Percentiles rank a stretch among this genome's conserved stretches.
Conservation (phyloP, 345 rosid species). For the Euclidium syriacum region DNA sequence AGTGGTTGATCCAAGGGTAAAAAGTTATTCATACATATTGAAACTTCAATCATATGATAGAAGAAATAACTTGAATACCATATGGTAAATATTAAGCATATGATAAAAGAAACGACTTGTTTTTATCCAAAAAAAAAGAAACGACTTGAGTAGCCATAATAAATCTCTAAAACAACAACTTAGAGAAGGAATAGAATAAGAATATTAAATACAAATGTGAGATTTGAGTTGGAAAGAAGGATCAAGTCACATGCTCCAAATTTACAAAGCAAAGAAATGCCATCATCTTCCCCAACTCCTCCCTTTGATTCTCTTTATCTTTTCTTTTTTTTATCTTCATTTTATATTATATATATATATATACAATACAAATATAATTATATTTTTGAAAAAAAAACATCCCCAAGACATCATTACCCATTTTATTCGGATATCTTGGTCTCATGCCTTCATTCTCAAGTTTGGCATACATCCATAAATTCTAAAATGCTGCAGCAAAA, state of each 20-base stretch:
- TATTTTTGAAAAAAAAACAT: conserved; percentile 4
- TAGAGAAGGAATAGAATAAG: background rate
- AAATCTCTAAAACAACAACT: background rate
- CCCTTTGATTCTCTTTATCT: conserved; percentile 25
- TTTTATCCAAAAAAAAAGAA: too few species aligned
- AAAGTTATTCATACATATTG: background rate
- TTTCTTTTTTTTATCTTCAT: conserved; percentile 4
- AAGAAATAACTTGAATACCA: too few species aligned
- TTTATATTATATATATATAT: background rate
- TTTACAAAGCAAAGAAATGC: conserved; percentile 30
- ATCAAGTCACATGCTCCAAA: conserved; percentile 31
- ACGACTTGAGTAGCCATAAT: too few species aligned
- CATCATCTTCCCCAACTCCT: conserved; percentile 32
- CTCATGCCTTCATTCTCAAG: conserved; percentile 29
- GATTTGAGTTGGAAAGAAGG: conserved; percentile 33
- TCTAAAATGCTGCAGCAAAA: background rate
- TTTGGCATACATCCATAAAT: conserved; percentile 21
- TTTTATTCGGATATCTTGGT: conserved; percentile 16
- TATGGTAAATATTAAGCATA: too few species aligned
- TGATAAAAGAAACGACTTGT: too few species aligned
- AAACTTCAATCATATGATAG: background rate
- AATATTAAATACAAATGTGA: conserved; percentile 1
- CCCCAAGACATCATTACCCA: conserved; percentile 15
- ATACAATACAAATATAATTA: background rate
- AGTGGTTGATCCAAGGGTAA: background rate